Evolutionary conservation across 2,329 filamentous ascomycete species (phyloP), one percentile per base, ranked within the genome.

Genomic region (Trichophyton rubrum): DNA sequence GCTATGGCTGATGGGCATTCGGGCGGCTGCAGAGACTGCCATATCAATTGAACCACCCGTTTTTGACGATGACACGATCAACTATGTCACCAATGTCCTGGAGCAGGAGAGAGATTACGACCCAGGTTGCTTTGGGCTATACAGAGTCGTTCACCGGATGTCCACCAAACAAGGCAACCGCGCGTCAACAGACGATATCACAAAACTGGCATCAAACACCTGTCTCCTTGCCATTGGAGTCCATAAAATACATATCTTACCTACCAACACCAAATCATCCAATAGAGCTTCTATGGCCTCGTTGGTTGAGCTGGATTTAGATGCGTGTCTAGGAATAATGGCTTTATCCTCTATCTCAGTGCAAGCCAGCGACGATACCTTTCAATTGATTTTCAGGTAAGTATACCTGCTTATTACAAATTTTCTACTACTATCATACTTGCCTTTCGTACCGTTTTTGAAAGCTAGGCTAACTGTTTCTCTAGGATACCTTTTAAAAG

Each of bases 51-150:
- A 81, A 63, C 73, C 76, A 3, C 74, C 79, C 17, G 76, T 77
- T 17, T 81, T 85, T 58, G 80, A 82, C n/a, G 72, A 75, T n/a
- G 77, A 77, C 65, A 81, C 85, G 17, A 75, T 87, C 11, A 81
- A 85, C 64, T 82, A 85, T 68, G 80, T 84, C 45, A 82, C 82
- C 20, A 76, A 82, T 43, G 78, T 82, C 59, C 74, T 88, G 22
- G 85, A 88, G 67, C 78, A 81, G 61, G 83, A 86, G 64, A 78
- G 82, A 60, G 86, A 89, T 69, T 89, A 88, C 68, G 83, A 87
- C 64, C 82, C 85, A 35, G 75, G 80, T 33, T 81, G 83, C 63
- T 88, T 87, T 70, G 81, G 82, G 63, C 82, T 88, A 66, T 88
- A 85, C 74, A 83, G 85, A 63, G 84, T 87, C 7, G 83, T 87